Percentiles rank a stretch among this genome's conserved stretches.
Conservation (phyloP, 2,329 filamentous ascomycete species). For the Cercospora beticola region DNA sequence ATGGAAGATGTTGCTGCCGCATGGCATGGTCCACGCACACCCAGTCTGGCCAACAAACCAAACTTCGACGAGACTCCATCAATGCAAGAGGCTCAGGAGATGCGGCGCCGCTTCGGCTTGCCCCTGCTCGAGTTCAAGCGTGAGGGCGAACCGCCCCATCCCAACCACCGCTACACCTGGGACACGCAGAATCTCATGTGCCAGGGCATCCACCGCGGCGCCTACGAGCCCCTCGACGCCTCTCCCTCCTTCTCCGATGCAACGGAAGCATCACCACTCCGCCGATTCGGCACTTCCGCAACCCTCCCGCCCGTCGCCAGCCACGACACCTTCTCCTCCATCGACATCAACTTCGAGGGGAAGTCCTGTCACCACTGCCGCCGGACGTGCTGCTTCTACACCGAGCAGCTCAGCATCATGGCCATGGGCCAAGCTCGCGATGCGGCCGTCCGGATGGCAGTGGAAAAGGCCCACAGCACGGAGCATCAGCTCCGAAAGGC, state of each 20-base stretch:
- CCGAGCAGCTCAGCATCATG: conserved; percentile 5
- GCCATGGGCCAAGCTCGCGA: conserved; percentile 6
- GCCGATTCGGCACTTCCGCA: conserved; percentile 1
- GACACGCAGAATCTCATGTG: conserved; percentile 21
- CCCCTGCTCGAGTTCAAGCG: conserved; percentile 13
- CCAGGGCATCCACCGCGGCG: conserved; percentile 10
- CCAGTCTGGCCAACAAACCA: conserved; percentile 3
- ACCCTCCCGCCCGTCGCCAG: not conserved
- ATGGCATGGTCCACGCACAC: conserved; percentile 15
- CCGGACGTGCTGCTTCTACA: conserved; percentile 16
- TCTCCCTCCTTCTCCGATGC: conserved; percentile 3
- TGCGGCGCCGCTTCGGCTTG: conserved; percentile 16
- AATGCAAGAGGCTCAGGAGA: conserved; percentile 10
- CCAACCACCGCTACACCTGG: conserved; percentile 20
- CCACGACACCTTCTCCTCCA: not conserved
- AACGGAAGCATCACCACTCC: conserved; percentile 5
- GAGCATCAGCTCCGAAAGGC: not conserved
- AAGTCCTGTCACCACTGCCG: conserved; percentile 13
- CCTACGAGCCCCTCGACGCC: conserved; percentile 6
- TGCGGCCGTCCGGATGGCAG: not conserved
- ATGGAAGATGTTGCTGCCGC: conserved; percentile 15
- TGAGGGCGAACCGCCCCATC: conserved; percentile 14
- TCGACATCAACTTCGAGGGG: conserved; percentile 14
- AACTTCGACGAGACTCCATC: conserved; percentile 9
- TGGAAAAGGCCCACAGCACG: conserved; percentile 5